These are phyloP conservation scores for Citrus hindsii DNA, from an alignment of 345 rosid genomes.

Conservation along the genomic window DNA sequence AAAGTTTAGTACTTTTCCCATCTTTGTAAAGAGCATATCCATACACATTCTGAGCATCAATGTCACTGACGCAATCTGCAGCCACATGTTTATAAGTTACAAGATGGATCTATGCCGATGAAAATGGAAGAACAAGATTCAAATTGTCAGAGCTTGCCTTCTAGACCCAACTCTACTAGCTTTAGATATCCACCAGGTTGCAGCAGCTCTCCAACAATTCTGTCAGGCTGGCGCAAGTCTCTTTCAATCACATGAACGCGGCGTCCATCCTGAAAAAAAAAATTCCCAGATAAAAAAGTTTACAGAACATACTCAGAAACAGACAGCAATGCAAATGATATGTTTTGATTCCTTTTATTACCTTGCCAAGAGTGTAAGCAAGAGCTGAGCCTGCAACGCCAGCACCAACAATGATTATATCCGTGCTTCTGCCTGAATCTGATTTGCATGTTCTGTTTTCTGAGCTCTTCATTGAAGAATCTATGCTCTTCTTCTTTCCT, in stretches of 20 bases:
- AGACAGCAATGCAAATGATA: not conserved
- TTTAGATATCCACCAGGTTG: conserved; percentile 21
- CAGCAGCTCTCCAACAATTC: conserved; percentile 16
- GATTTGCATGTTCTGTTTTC: not conserved
- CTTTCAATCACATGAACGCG: conserved; percentile 11
- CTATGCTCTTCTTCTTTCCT: conserved; percentile 1
- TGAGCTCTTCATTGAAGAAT: not conserved
- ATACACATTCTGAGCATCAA: conserved; percentile 40
- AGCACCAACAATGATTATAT: conserved; percentile 8
- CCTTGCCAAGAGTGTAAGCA: conserved; percentile 10
- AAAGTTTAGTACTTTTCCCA: conserved; percentile 33
- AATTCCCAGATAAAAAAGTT: not conserved
- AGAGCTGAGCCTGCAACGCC: conserved; percentile 17
- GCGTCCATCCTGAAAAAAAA: conserved; percentile 10
- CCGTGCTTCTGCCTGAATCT: not conserved
- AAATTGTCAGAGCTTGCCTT: conserved; percentile 4
- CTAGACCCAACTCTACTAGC: conserved; percentile 19
- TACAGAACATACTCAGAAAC: not conserved
- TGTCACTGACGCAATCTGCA: conserved; percentile 45
- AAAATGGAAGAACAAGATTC: not conserved
- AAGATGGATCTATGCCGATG: not conserved
- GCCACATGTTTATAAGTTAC: not conserved
- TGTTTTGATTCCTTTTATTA: not conserved
- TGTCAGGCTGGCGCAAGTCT: conserved; percentile 7
- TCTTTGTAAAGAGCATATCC: conserved; percentile 50